Conservation (phyloP, 768 basidiomycete species). For the Termitomyces eurrhizus region DNA sequence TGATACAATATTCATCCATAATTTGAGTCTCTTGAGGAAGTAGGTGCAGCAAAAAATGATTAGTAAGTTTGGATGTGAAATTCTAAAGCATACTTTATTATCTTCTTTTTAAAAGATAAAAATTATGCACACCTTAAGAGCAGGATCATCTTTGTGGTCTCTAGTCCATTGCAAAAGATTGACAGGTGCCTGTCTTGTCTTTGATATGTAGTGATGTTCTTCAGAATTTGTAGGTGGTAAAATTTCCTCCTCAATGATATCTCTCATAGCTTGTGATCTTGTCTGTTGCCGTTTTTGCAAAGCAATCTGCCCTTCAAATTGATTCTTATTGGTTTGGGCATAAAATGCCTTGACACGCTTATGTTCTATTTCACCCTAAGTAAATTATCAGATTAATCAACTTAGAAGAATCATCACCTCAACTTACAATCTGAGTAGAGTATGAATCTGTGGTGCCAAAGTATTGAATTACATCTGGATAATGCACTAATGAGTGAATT, state of each 20-base stretch:
- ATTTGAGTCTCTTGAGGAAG: not conserved
- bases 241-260: not conserved
- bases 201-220: not conserved
- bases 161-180: no score
- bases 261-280: not conserved
- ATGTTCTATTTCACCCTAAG: no score
- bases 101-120: no score
- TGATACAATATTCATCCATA: not conserved
- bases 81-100: no score
- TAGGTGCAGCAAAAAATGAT: not conserved
- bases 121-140: not conserved
- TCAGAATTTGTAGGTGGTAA: not conserved
- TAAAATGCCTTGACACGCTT: no score
- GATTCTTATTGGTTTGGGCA: not conserved
- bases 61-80: not conserved
- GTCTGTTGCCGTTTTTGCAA: constrained; percentile 10
- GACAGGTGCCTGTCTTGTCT: no score
- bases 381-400: not conserved
- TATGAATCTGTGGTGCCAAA: not conserved
- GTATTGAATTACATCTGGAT: not conserved
- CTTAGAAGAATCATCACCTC: constrained; percentile 17
- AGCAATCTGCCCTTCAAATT: constrained; percentile 11
- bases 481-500: constrained; percentile 18
- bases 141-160: not conserved
- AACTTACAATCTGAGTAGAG: constrained; percentile 11